Evolutionary conservation across 2,329 filamentous ascomycete species (phyloP).

Genomic region (Cladosporium colombiae): DNA sequence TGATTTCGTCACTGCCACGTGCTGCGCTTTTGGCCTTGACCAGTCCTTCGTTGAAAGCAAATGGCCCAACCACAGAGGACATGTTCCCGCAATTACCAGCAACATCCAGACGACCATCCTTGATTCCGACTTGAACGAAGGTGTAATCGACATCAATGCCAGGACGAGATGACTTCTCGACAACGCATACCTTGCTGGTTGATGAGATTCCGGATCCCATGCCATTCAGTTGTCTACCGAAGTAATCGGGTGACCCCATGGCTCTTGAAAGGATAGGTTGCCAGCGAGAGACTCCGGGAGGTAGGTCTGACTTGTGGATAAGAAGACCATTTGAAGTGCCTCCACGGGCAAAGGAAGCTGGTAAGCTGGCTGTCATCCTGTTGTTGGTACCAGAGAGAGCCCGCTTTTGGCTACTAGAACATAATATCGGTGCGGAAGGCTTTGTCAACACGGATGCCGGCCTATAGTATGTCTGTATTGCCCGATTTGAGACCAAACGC

Average conservation of each 20-base stretch:
- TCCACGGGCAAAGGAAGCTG: conserved; percentile 64
- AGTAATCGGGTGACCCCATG: conserved; percentile 66
- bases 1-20: conserved; percentile 42
- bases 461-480: background rate
- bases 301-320: conserved; percentile 56
- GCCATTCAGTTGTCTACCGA: conserved; percentile 71
- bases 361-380: conserved; percentile 35
- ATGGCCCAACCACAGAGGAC: conserved; percentile 66
- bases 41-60: conserved; percentile 59
- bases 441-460: background rate
- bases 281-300: conserved; percentile 50
- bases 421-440: background rate
- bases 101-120: conserved; percentile 61
- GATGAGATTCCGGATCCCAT: conserved; percentile 69
- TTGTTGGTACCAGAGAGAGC: background rate
- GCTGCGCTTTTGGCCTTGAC: conserved; percentile 36
- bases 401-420: background rate
- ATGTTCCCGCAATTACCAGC: conserved; percentile 78
- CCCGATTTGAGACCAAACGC: background rate
- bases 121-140: conserved; percentile 68
- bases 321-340: conserved; percentile 70
- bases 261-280: conserved; percentile 57
- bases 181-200: conserved; percentile 70
- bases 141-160: conserved; percentile 68
- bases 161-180: conserved; percentile 52